Conservation (phyloP, 2,329 filamentous ascomycete genomes). For the Claviceps capensis region DNA sequence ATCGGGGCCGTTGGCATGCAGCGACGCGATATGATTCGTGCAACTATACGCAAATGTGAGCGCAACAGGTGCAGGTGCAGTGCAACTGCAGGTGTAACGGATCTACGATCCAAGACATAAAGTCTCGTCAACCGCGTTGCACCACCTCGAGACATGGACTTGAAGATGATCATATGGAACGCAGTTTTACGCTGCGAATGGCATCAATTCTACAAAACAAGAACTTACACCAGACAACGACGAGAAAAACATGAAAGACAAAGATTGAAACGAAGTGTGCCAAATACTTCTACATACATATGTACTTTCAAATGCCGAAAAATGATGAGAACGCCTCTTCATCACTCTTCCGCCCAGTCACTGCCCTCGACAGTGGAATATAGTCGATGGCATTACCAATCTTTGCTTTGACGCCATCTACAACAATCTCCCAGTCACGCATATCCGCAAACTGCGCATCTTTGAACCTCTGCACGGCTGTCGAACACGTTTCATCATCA, state of each 20-base stretch:
- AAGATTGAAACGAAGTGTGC: too few relatives aligned
- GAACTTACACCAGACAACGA: background rate
- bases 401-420: constrained; percentile 56
- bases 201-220: background rate
- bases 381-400: constrained; percentile 56
- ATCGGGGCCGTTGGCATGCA: background rate
- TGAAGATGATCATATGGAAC: background rate
- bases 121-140: background rate
- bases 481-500: constrained; percentile 21
- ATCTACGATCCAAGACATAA: background rate
- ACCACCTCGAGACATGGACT: background rate
- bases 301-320: constrained; percentile 4
- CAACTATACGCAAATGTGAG: background rate
- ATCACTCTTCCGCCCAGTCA: background rate
- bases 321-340: constrained; percentile 5
- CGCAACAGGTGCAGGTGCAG: background rate
- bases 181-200: background rate
- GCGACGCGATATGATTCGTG: background rate
- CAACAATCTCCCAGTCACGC: constrained; percentile 32
- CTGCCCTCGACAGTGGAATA: constrained; percentile 21
- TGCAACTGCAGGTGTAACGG: background rate
- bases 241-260: background rate
- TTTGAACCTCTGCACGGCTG: constrained; percentile 14
- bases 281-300: background rate
- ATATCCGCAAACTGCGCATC: constrained; percentile 17